Conservation (phyloP, 2,329 filamentous ascomycete species). For the Pseudophaeomoniella oleicola region DNA sequence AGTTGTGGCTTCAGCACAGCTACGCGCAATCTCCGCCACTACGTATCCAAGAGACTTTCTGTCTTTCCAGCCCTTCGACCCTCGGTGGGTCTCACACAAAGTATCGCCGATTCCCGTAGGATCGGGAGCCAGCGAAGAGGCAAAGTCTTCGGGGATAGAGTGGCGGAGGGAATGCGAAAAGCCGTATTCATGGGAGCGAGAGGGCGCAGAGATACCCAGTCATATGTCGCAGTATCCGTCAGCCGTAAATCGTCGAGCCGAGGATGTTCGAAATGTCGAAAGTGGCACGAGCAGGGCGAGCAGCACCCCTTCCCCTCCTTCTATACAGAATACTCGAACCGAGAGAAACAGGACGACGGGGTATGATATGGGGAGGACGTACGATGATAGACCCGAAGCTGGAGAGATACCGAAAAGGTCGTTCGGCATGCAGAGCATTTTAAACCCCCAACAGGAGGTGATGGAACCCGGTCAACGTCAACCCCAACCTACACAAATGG, state of each 20-base stretch:
- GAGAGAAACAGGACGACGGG: too few species aligned
- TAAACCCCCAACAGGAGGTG: constrained; percentile 25
- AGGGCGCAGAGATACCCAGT: constrained; percentile 9
- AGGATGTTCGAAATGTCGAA: constrained; percentile 1
- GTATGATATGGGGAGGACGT: too few species aligned
- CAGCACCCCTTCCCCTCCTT: too few species aligned
- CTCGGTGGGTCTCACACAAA: too few species aligned
- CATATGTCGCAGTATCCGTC: constrained; percentile 12
- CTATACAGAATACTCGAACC: too few species aligned
- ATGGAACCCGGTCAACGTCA: not conserved
- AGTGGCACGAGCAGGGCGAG: not conserved
- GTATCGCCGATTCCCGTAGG: not conserved
- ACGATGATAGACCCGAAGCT: too few species aligned
- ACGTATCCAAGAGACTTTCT: not conserved
- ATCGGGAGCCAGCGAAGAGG: constrained; percentile 1
- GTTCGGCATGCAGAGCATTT: constrained; percentile 29
- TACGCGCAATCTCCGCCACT: not conserved
- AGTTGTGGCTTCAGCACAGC: not conserved
- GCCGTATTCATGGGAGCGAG: constrained; percentile 8
- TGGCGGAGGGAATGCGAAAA: constrained; percentile 10
- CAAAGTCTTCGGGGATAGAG: constrained; percentile 5
- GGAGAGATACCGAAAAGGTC: constrained; percentile 14
- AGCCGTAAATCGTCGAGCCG: not conserved
- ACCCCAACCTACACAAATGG: not conserved
- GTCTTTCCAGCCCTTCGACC: not conserved